Evolutionary conservation across 2,329 filamentous ascomycete genomes (phyloP).

Genomic region (Phialocephala subalpina): DNA sequence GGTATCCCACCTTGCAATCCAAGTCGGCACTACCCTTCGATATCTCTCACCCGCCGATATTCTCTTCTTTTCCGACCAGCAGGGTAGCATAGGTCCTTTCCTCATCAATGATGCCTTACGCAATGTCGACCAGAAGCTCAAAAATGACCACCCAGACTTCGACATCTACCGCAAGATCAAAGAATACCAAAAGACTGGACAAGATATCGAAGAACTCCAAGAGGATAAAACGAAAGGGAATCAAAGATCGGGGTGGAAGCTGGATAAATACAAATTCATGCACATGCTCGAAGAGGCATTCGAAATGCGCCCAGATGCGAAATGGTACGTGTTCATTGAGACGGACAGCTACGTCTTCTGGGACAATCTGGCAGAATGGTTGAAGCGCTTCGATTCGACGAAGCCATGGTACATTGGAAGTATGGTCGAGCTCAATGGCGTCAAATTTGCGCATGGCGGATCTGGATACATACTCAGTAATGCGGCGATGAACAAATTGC

Average conservation of each 20-base stretch:
- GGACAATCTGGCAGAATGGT: slow-evolving; percentile 59
- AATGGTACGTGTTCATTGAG: slow-evolving; percentile 69
- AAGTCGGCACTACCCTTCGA: slow-evolving; percentile 59
- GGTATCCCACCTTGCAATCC: slow-evolving; percentile 59
- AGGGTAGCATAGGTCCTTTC: slow-evolving; percentile 54
- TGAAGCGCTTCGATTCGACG: slow-evolving; percentile 52
- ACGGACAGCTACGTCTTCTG: slow-evolving; percentile 66
- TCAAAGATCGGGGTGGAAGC: slow-evolving; percentile 54
- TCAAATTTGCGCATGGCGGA: slow-evolving; percentile 63
- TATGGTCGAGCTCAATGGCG: slow-evolving; percentile 50
- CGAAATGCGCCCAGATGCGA: slow-evolving; percentile 55
- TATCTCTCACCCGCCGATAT: slow-evolving; percentile 54
- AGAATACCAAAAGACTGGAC: slow-evolving; percentile 53
- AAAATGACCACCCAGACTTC: slow-evolving; percentile 54
- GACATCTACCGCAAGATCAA: slow-evolving; percentile 51
- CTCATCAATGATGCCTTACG: slow-evolving; percentile 56
- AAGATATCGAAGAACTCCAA: slow-evolving; percentile 51
- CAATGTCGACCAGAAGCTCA: slow-evolving; percentile 51
- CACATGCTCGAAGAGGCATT: slow-evolving; percentile 65
- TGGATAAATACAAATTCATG: slow-evolving; percentile 70
- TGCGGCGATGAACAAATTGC: slow-evolving; percentile 57
- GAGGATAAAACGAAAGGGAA: slow-evolving; percentile 26
- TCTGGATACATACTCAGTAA: slow-evolving; percentile 62
- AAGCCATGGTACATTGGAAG: slow-evolving; percentile 57
- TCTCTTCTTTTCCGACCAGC: slow-evolving; percentile 66